phyloP scores from a whole-genome alignment of 2,329 filamentous ascomycete genomes.

The Hypoxylon rubiginosum region DNA sequence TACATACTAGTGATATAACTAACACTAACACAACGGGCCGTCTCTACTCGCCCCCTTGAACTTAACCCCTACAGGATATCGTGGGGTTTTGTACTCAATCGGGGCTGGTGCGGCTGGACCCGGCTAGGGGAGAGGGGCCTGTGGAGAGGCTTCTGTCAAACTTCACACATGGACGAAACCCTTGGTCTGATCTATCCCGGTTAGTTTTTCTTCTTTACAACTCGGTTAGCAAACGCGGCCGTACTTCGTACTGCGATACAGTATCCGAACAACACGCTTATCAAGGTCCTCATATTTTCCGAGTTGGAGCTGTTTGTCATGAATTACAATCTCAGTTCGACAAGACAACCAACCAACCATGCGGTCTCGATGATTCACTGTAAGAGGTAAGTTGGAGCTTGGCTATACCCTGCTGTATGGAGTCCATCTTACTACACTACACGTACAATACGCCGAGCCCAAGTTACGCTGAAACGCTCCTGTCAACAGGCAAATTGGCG shows the following conservation, averaged over 20 bases:
- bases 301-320: neutral
- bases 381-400: neutral
- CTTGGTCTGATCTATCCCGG: slow-evolving; percentile 17
- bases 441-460: neutral
- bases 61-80: slow-evolving; percentile 17
- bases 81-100: slow-evolving; percentile 9
- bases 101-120: slow-evolving; percentile 21
- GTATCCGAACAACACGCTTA: slow-evolving; percentile 2
- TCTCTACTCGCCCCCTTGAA: slow-evolving; percentile 6
- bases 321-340: neutral
- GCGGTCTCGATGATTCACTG: neutral
- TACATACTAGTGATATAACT: too few relatives aligned
- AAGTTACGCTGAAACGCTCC: slow-evolving; percentile 30
- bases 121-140: neutral
- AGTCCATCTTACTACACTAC: slow-evolving; percentile 3
- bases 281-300: neutral
- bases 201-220: neutral
- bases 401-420: slow-evolving; percentile 1
- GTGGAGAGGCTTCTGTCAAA: slow-evolving; percentile 16
- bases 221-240: slow-evolving; percentile 18
- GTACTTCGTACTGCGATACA: slow-evolving; percentile 1
- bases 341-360: neutral
- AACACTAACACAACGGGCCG: too few relatives aligned
- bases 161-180: slow-evolving; percentile 29
- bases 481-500: slow-evolving; percentile 25